These are phyloP conservation scores for Camellia granthamiana DNA, from an alignment of 148 eudicot genomes.

Conservation along the genomic window DNA sequence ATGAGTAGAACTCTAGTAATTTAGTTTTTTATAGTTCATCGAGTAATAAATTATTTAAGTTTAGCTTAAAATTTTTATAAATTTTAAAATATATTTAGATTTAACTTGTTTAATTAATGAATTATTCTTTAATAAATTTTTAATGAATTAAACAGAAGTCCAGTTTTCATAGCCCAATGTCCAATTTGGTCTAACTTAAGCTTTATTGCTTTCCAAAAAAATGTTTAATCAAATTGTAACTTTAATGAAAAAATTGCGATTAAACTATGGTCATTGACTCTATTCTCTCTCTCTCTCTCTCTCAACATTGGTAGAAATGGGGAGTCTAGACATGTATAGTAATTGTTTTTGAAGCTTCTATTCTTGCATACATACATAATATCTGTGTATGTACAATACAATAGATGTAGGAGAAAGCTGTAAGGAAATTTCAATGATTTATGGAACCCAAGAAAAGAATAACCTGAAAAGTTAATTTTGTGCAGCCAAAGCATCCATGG, in stretches of 20 bases:
- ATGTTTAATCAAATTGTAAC: too few species aligned
- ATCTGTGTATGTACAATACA: too few species aligned
- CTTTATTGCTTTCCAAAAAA: not conserved
- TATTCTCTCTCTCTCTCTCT: not conserved
- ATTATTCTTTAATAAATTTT: too few species aligned
- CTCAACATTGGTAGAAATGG: not conserved
- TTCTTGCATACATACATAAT: not conserved
- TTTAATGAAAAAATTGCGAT: not conserved
- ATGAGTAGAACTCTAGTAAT: too few species aligned
- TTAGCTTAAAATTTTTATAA: too few species aligned
- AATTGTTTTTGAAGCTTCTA: not conserved
- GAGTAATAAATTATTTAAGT: too few species aligned
- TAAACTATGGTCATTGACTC: not conserved
- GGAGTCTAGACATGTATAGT: not conserved
- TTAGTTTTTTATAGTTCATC: too few species aligned
- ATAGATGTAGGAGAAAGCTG: not conserved
- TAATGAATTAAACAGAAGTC: too few species aligned
- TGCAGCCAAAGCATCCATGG: conserved; percentile 91
- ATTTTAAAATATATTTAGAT: too few species aligned
- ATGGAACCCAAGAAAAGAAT: not conserved
- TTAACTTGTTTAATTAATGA: too few species aligned
- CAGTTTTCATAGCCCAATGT: not conserved
- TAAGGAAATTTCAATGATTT: too few species aligned
- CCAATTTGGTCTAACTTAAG: not conserved
- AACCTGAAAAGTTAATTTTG: not conserved